These are phyloP conservation scores for Ilex aquifolium DNA, from an alignment of 257 asterid genomes.

Conservation along the genomic window DNA sequence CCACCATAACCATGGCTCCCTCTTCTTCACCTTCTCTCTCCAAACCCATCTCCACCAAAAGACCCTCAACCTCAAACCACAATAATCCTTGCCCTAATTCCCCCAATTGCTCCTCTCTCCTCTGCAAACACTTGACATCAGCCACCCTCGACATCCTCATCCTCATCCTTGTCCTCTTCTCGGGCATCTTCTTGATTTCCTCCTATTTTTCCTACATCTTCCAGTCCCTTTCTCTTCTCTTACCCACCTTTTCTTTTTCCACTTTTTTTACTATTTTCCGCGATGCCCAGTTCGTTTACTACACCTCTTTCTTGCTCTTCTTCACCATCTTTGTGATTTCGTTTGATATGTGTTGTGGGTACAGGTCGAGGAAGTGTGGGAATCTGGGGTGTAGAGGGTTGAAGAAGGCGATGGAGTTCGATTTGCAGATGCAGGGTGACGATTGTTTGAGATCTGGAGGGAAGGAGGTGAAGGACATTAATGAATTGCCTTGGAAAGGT, in stretches of 20 bases:
- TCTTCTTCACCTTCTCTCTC: slow-evolving; percentile 24
- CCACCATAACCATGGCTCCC: slow-evolving; percentile 28
- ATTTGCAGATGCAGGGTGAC: slow-evolving; percentile 70
- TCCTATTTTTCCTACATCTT: slow-evolving; percentile 67
- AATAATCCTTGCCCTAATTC: slow-evolving; percentile 2
- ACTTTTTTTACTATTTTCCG: slow-evolving; percentile 2
- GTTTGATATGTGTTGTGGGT: slow-evolving; percentile 42
- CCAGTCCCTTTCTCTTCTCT: slow-evolving; percentile 57
- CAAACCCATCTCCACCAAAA: slow-evolving; percentile 22
- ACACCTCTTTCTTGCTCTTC: slow-evolving; percentile 31
- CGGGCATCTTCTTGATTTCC: slow-evolving; percentile 59
- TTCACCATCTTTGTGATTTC: slow-evolving; percentile 25
- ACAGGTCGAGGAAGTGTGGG: slow-evolving; percentile 63
- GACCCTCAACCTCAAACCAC: slow-evolving; percentile 11
- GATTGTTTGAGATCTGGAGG: slow-evolving; percentile 45
- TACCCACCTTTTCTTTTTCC: slow-evolving; percentile 19
- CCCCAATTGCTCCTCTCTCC: slow-evolving; percentile 23
- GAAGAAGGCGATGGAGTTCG: slow-evolving; percentile 75
- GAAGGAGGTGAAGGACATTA: slow-evolving; percentile 56
- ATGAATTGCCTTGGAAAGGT: slow-evolving; percentile 89
- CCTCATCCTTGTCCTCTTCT: slow-evolving; percentile 65
- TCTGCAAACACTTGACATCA: slow-evolving; percentile 67
- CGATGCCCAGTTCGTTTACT: slow-evolving; percentile 36
- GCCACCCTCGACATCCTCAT: slow-evolving; percentile 87
- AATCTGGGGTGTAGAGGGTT: slow-evolving; percentile 56